phyloP scores from a whole-genome alignment of 768 basidiomycete species.

The Rubroboletus pulcherrimus region DNA sequence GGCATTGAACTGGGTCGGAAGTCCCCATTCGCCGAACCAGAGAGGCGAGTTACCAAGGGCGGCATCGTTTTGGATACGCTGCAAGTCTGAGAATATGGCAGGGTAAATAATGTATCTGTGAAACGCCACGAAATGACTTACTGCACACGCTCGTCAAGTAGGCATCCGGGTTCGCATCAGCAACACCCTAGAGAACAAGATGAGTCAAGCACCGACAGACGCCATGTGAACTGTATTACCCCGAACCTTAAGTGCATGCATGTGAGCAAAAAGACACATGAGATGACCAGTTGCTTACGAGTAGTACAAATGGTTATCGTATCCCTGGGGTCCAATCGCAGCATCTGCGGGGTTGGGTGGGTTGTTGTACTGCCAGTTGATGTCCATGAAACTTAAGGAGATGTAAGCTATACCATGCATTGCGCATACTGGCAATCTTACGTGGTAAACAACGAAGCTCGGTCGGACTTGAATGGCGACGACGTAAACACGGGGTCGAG shows the following conservation, averaged over 20 bases:
- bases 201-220: not conserved
- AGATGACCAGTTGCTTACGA: constrained; percentile 39
- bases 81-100: constrained; percentile 45
- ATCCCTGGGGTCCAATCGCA: constrained; percentile 63
- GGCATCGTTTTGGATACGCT: constrained; percentile 48
- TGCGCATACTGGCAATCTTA: constrained; percentile 18
- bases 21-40: constrained; percentile 59
- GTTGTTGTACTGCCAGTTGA: constrained; percentile 70
- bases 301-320: constrained; percentile 81
- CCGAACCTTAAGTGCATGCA: constrained; percentile 45
- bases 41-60: constrained; percentile 44
- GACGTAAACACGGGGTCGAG: constrained; percentile 25
- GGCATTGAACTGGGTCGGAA: constrained; percentile 63
- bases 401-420: constrained; percentile 1
- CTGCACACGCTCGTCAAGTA: constrained; percentile 71
- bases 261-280: constrained; percentile 3
- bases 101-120: not conserved
- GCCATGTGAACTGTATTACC: constrained; percentile 33
- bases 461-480: constrained; percentile 13
- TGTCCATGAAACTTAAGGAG: constrained; percentile 69
- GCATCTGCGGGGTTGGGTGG: constrained; percentile 71
- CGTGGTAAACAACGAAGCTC: constrained; percentile 36
- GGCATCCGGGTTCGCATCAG: constrained; percentile 57
- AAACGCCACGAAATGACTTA: constrained; percentile 31
- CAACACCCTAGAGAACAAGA: constrained; percentile 53